These are phyloP conservation scores for Nothophaeocryptopus gaeumannii DNA, from an alignment of 2,329 filamentous ascomycete genomes.

Conservation along the genomic window DNA sequence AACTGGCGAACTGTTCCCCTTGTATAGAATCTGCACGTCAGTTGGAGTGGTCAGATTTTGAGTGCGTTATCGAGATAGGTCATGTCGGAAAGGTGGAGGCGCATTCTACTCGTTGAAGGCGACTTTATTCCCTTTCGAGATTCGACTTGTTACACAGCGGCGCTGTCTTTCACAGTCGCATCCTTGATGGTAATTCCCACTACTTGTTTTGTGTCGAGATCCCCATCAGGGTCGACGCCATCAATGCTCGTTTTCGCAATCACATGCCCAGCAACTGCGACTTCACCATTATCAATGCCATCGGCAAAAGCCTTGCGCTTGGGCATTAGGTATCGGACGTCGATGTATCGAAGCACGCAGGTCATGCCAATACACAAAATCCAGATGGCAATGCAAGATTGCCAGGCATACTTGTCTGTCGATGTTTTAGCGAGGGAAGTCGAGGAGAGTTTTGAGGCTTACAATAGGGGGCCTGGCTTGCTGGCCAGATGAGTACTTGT, in stretches of 20 bases:
- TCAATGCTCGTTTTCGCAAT: conserved; percentile 9
- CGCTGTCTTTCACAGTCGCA: too few relatives aligned
- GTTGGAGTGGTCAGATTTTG: too few relatives aligned
- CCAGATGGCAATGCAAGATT: conserved; percentile 46
- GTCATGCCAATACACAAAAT: conserved; percentile 48
- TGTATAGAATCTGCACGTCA: too few relatives aligned
- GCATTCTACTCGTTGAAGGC: too few relatives aligned
- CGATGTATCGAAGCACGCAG: conserved; percentile 44
- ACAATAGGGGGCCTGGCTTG: conserved; percentile 50
- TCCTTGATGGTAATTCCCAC: too few relatives aligned
- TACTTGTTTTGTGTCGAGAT: too few relatives aligned
- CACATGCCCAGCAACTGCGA: conserved; percentile 20
- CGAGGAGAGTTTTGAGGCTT: neutral
- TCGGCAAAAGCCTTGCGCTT: conserved; percentile 24
- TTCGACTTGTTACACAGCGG: too few relatives aligned
- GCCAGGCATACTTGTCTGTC: conserved; percentile 50
- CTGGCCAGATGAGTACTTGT: conserved; percentile 54
- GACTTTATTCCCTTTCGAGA: too few relatives aligned
- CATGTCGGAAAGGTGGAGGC: too few relatives aligned
- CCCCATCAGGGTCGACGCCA: neutral
- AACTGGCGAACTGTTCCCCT: too few relatives aligned
- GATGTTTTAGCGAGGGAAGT: neutral
- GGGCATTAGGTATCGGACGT: conserved; percentile 41
- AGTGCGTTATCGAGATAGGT: too few relatives aligned
- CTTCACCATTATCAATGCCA: conserved; percentile 19